Evolutionary conservation across 495 filamentous ascomycete species (phyloP).

Genomic region (Cercophora newfieldiana): DNA sequence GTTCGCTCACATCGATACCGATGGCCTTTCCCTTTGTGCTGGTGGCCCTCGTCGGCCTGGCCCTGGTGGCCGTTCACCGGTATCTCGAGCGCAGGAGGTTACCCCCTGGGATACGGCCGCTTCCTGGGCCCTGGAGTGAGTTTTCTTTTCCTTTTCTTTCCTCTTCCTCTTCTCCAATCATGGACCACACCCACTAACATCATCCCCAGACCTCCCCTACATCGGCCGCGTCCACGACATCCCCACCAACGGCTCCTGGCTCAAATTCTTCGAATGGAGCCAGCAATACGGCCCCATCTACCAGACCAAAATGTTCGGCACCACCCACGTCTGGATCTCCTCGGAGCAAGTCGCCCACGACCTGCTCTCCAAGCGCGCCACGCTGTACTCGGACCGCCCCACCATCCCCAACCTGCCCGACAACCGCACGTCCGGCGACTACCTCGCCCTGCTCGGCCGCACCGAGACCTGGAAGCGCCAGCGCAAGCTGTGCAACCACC

Average conservation of each 20-base stretch:
- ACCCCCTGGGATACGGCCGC: slow-evolving; percentile 12
- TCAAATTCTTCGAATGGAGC: slow-evolving; percentile 64
- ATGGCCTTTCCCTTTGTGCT: not conserved
- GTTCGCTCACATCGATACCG: not conserved
- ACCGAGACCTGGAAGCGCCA: slow-evolving; percentile 61
- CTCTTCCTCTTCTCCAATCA: not conserved
- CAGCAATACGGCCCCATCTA: slow-evolving; percentile 64
- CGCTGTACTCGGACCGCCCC: slow-evolving; percentile 65
- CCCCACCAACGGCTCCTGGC: slow-evolving; percentile 50
- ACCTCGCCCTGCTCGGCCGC: slow-evolving; percentile 54
- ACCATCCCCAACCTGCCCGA: slow-evolving; percentile 53
- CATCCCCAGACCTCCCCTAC: slow-evolving; percentile 44
- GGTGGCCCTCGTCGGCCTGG: not conserved
- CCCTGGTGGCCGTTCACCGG: slow-evolving; percentile 3
- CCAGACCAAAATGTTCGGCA: slow-evolving; percentile 57
- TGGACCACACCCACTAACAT: not conserved
- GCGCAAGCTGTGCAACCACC: slow-evolving; percentile 56
- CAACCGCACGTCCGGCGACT: slow-evolving; percentile 56
- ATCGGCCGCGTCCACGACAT: slow-evolving; percentile 62
- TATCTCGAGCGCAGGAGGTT: slow-evolving; percentile 13
- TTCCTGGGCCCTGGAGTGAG: slow-evolving; percentile 25
- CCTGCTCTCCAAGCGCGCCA: slow-evolving; percentile 56
- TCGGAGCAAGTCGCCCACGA: slow-evolving; percentile 58
- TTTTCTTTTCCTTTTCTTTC: not conserved
- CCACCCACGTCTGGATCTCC: slow-evolving; percentile 60